phyloP scores from a whole-genome alignment of 768 basidiomycete genomes.

The Russula dissimulans region DNA sequence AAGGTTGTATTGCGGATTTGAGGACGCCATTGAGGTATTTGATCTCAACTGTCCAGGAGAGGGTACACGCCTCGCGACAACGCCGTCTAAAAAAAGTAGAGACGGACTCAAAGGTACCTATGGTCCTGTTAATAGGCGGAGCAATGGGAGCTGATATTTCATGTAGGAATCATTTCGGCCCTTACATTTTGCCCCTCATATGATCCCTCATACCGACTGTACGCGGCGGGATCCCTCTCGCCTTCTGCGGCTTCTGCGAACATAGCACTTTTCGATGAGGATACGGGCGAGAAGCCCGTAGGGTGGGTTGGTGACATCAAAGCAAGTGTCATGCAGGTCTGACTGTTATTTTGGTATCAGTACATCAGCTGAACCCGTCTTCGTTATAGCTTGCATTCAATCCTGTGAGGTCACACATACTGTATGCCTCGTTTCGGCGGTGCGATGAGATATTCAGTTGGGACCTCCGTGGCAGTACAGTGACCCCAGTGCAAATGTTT shows the following conservation, averaged over 20 bases:
- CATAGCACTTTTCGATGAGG: slow-evolving; percentile 59
- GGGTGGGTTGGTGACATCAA: slow-evolving; percentile 52
- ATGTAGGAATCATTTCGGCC: slow-evolving; percentile 69
- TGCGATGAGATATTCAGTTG: slow-evolving; percentile 57
- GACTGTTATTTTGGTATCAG: neutral
- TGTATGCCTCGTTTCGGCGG: slow-evolving; percentile 75
- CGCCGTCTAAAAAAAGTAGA: slow-evolving; percentile 65
- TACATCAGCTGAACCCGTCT: neutral
- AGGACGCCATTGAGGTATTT: slow-evolving; percentile 80
- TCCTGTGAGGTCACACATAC: slow-evolving; percentile 53
- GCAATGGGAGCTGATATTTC: neutral
- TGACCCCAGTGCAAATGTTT: slow-evolving; percentile 34
- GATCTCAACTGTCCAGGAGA: slow-evolving; percentile 67
- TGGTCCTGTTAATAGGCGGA: neutral
- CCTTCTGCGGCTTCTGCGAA: slow-evolving; percentile 40
- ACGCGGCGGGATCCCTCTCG: slow-evolving; percentile 71
- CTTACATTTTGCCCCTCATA: slow-evolving; percentile 64
- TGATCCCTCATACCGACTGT: slow-evolving; percentile 45
- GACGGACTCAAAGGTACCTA: slow-evolving; percentile 76
- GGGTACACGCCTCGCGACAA: slow-evolving; percentile 60
- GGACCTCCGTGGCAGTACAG: slow-evolving; percentile 62
- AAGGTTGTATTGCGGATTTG: slow-evolving; percentile 82
- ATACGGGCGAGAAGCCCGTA: slow-evolving; percentile 42
- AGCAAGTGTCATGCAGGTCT: slow-evolving; percentile 49
- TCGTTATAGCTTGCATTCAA: slow-evolving; percentile 62